Evolutionary conservation across 1,284 basidiomycete genomes (phyloP).

Genomic region (Cutaneotrichosporon sp.): DNA sequence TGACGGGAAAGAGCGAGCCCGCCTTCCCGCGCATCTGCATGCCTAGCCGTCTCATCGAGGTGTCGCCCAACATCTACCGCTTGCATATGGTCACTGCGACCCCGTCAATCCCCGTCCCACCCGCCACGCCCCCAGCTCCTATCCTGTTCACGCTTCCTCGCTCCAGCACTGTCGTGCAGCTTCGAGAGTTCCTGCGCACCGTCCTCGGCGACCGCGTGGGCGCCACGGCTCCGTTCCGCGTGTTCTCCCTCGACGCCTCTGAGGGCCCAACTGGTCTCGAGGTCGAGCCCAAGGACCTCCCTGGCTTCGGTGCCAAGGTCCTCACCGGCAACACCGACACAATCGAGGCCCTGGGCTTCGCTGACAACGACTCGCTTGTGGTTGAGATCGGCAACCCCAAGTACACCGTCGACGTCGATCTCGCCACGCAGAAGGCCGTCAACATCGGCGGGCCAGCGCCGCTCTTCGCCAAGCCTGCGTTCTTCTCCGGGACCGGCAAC

Average conservation of each 20-base stretch:
- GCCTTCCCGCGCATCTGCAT: constrained; percentile 60
- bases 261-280: constrained; percentile 11
- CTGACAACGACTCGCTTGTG: constrained; percentile 39
- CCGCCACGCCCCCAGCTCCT: constrained; percentile 14
- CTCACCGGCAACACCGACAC: constrained; percentile 18
- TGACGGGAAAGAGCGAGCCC: constrained; percentile 8
- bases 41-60: constrained; percentile 63
- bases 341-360: constrained; percentile 30
- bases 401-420: constrained; percentile 36
- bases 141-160: constrained; percentile 18
- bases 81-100: constrained; percentile 56
- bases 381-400: constrained; percentile 36
- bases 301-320: constrained; percentile 27
- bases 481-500: constrained; percentile 49
- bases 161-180: constrained; percentile 14
- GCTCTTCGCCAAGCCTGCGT: constrained; percentile 46
- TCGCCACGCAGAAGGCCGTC: constrained; percentile 34
- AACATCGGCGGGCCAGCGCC: constrained; percentile 37
- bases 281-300: constrained; percentile 23
- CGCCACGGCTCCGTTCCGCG: constrained; percentile 22
- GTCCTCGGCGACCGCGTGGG: constrained; percentile 9
- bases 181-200: constrained; percentile 17
- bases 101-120: constrained; percentile 19
- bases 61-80: constrained; percentile 71
- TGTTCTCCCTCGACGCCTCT: constrained; percentile 30